These are phyloP conservation scores for Suillus clintonianus DNA, from an alignment of 768 basidiomycete species.

Conservation along the genomic window DNA sequence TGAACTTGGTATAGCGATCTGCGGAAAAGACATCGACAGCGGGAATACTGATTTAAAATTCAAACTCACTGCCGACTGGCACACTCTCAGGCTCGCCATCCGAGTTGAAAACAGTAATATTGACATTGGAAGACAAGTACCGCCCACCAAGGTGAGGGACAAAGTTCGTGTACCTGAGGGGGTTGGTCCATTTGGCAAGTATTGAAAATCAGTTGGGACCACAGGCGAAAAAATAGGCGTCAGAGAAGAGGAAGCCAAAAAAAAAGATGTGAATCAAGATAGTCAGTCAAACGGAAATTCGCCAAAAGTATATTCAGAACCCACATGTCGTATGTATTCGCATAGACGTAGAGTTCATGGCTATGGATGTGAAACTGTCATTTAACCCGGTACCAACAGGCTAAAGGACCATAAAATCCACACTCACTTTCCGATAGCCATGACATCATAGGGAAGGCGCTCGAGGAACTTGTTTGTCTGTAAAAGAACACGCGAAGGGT, in stretches of 20 bases:
- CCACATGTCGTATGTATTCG: conserved; percentile 66
- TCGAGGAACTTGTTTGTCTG: conserved; percentile 77
- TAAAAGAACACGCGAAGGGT: background rate
- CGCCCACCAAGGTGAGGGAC: conserved; percentile 64
- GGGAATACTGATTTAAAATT: background rate
- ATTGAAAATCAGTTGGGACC: background rate
- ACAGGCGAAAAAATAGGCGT: background rate
- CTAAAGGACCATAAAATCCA: background rate
- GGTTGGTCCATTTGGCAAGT: background rate
- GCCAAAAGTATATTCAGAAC: conserved; percentile 4
- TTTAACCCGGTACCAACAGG: background rate
- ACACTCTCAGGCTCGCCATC: conserved; percentile 37
- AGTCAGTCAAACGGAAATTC: background rate
- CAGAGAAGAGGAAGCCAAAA: background rate
- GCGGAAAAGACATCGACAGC: conserved; percentile 30
- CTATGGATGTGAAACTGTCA: conserved; percentile 32
- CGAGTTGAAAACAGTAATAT: conserved; percentile 67
- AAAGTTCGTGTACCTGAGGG: conserved; percentile 60
- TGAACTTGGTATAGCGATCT: conserved; percentile 73
- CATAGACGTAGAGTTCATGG: conserved; percentile 82
- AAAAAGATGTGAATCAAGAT: background rate
- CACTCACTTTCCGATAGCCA: conserved; percentile 82
- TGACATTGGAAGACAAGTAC: conserved; percentile 84
- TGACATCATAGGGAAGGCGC: conserved; percentile 76
- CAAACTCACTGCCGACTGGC: conserved; percentile 45